phyloP scores from a whole-genome alignment of 2,329 filamentous ascomycete genomes.

The Talaromyces sp. region DNA sequence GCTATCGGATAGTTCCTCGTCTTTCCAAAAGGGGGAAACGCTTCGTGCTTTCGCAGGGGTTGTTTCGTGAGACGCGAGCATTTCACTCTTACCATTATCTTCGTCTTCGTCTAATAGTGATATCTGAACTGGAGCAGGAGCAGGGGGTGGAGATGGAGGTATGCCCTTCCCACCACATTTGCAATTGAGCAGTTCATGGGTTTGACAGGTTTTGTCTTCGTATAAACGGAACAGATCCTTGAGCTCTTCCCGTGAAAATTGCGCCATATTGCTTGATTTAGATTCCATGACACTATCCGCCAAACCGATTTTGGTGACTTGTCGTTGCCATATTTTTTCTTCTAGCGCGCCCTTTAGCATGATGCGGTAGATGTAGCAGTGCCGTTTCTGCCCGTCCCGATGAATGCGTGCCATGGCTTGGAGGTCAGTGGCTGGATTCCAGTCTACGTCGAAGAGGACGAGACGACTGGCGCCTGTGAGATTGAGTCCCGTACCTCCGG shows the following conservation, averaged over 20 bases:
- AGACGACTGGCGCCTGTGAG: conserved; percentile 67
- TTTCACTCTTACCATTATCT: conserved; percentile 11
- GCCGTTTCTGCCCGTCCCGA: conserved; percentile 65
- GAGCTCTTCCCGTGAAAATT: conserved; percentile 64
- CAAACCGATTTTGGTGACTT: conserved; percentile 66
- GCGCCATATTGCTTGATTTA: conserved; percentile 52
- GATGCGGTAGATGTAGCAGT: conserved; percentile 66
- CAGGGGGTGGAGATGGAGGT: neutral
- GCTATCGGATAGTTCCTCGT: conserved; percentile 5
- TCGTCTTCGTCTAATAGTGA: conserved; percentile 23
- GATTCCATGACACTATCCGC: conserved; percentile 69
- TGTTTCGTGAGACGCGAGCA: neutral
- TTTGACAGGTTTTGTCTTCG: conserved; percentile 59
- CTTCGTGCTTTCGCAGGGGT: neutral
- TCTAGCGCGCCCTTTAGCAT: conserved; percentile 66
- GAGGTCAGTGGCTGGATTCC: conserved; percentile 70
- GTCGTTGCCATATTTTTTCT: conserved; percentile 71
- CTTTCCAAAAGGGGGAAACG: conserved; percentile 14
- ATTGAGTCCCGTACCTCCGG: conserved; percentile 66
- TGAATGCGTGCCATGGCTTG: conserved; percentile 74
- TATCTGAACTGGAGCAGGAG: conserved; percentile 4
- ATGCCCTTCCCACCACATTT: conserved; percentile 55
- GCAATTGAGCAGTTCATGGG: conserved; percentile 64
- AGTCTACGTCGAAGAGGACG: conserved; percentile 69
- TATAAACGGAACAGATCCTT: conserved; percentile 65